Evolutionary conservation across 2,329 filamentous ascomycete species (phyloP).

Genomic region (Alternaria postmessia): DNA sequence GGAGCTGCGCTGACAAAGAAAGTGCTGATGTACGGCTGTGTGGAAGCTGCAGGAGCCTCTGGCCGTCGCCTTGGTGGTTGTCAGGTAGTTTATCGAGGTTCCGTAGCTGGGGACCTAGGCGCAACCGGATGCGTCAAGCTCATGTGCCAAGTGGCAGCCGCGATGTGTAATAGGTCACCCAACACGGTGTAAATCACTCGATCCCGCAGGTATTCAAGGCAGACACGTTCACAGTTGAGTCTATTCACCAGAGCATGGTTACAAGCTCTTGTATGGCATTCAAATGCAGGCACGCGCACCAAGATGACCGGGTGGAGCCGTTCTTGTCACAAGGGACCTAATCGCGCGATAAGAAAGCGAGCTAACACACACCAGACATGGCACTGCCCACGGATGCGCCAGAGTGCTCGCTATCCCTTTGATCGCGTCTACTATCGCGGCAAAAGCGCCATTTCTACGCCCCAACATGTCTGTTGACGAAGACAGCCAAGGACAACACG

Average conservation of each 20-base stretch:
- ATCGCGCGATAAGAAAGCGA: conserved; percentile 27
- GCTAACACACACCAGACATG: conserved; percentile 15
- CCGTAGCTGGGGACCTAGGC: conserved; percentile 21
- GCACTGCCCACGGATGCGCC: conserved; percentile 3
- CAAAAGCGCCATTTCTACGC: not conserved
- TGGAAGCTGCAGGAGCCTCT: not conserved
- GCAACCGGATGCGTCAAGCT: conserved; percentile 32
- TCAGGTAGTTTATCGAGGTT: conserved; percentile 15
- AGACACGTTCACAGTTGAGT: not conserved
- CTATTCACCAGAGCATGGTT: not conserved
- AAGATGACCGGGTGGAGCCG: conserved; percentile 26
- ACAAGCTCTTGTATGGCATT: conserved; percentile 1
- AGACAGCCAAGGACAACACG: conserved; percentile 15
- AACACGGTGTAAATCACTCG: conserved; percentile 10
- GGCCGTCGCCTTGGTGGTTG: conserved; percentile 11
- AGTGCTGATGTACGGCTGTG: not conserved
- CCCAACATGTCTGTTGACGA: not conserved
- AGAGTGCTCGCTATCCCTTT: not conserved
- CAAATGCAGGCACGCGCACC: conserved; percentile 23
- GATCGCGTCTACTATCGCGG: not conserved
- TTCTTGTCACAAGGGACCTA: conserved; percentile 21
- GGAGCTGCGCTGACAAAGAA: conserved; percentile 8
- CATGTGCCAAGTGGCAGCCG: conserved; percentile 35
- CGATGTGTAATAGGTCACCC: conserved; percentile 12
- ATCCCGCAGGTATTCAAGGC: not conserved